Evolutionary conservation across 2,329 filamentous ascomycete genomes (phyloP), one percentile per base, ranked within the genome.

Genomic region (Aspergillus transmontanensis): DNA sequence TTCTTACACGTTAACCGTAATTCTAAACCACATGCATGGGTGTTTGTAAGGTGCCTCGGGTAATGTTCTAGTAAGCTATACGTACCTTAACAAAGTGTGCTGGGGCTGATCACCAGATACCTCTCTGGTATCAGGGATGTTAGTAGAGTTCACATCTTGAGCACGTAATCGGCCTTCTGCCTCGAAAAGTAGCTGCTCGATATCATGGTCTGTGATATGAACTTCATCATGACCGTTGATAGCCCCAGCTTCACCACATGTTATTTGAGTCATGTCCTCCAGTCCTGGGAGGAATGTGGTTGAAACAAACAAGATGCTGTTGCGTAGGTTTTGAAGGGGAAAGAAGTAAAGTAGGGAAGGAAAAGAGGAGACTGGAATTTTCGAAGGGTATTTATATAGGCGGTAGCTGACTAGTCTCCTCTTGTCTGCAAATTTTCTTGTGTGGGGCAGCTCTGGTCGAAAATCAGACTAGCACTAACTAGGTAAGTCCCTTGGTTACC

Each of bases 131-230:
- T 51, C 50, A 26, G 28, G 28, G 10, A 10, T 4, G 26, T 62
- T 16, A 46, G 12, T 32, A 12, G 26, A n/a, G 5, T n/a, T 12
- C 28, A 39, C 43, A 57, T 57, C 26, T 54, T 39, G 69, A 68
- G 74, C 73, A 69, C 69, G 76, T 65, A 91, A 77, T 65, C 89
- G 83, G 63, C 78, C 75, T 71, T 90, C 87, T 61, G 89, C 89
- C 76, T 89, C 84, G 59, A 83, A 82, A 58, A 92, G 83, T 61
- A 92, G 81, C 72, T 85, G 79, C 59, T 87, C 84, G 57, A 91
- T 85, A 72, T 90, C 85, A 67, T 87, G 84, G 73, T 90, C 87
- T 43, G 84, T 86, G 65, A 90, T 77, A 59, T 84, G 82, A 58
- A 82, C 79, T 48, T 72, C 54, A 34, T 59, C 58, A 23, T 32